Conservation (phyloP, 345 rosid genomes). For the Erucastrum elatum region DNA sequence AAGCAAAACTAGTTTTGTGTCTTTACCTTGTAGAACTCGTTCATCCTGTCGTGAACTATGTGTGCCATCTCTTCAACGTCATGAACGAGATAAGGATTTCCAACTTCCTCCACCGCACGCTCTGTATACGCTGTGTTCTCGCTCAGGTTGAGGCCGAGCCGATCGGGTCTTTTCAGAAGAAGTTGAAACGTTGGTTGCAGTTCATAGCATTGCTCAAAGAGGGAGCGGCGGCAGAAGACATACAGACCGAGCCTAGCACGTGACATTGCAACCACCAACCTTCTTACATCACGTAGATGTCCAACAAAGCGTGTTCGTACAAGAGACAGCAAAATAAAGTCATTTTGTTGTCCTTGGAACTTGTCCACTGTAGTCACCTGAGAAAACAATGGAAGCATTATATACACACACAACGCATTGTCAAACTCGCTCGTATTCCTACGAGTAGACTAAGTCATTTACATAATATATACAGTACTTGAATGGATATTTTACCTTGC, state of each 20-base stretch:
- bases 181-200: conserved; percentile 88
- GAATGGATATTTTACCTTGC: conserved; percentile 59
- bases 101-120: conserved; percentile 73
- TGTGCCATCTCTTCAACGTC: conserved; percentile 74
- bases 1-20: background rate
- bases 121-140: conserved; percentile 72
- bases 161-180: conserved; percentile 83
- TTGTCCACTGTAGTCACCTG: conserved; percentile 98
- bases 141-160: conserved; percentile 59
- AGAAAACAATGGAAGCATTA: background rate
- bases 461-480: background rate
- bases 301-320: conserved; percentile 97
- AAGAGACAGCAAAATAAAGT: conserved; percentile 87
- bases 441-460: conserved; percentile 2
- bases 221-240: conserved; percentile 85
- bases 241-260: conserved; percentile 94
- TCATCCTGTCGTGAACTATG: conserved; percentile 55
- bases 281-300: conserved; percentile 95
- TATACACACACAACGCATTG: background rate
- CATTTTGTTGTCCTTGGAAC: conserved; percentile 99
- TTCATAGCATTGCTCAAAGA: conserved; percentile 95
- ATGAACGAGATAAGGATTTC: conserved; percentile 58
- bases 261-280: conserved; percentile 98
- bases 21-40: conserved; percentile 68
- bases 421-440: background rate